phyloP scores from a whole-genome alignment of 2,329 filamentous ascomycete species.

The Clarireedia sp. region DNA sequence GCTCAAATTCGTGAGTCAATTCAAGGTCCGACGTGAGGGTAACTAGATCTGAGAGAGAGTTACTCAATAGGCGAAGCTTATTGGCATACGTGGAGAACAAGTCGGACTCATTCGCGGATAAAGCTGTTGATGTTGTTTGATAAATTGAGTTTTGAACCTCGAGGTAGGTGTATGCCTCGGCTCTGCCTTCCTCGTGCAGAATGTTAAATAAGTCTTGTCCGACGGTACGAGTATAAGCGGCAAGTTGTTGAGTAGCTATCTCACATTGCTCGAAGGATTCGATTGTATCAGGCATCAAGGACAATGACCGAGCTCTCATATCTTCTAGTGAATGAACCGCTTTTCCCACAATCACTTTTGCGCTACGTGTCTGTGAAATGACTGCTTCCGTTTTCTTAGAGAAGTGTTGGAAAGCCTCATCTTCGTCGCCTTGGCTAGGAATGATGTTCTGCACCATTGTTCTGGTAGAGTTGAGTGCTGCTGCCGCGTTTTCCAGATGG shows the following conservation, averaged over 20 bases:
- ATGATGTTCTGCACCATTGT: slow-evolving; percentile 60
- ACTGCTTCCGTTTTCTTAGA: slow-evolving; percentile 62
- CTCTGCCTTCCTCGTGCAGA: slow-evolving; percentile 63
- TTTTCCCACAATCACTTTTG: slow-evolving; percentile 78
- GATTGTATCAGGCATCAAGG: slow-evolving; percentile 58
- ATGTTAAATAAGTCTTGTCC: slow-evolving; percentile 57
- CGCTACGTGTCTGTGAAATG: slow-evolving; percentile 67
- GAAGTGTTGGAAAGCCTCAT: slow-evolving; percentile 60
- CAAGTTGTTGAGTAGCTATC: slow-evolving; percentile 54
- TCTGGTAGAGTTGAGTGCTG: slow-evolving; percentile 55
- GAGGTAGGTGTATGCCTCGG: slow-evolving; percentile 55
- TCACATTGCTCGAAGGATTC: slow-evolving; percentile 66
- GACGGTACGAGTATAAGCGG: slow-evolving; percentile 56
- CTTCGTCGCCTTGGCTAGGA: slow-evolving; percentile 49
- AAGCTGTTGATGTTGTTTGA: slow-evolving; percentile 43
- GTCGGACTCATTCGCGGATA: slow-evolving; percentile 54
- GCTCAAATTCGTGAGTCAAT: slow-evolving; percentile 72
- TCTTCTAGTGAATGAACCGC: slow-evolving; percentile 70
- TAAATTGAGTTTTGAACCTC: slow-evolving; percentile 61
- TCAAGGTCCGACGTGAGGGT: slow-evolving; percentile 62
- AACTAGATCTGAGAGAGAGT: slow-evolving; percentile 61
- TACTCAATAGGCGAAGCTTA: slow-evolving; percentile 57
- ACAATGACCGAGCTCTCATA: slow-evolving; percentile 65
- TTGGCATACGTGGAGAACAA: slow-evolving; percentile 60
- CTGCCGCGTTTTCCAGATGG: slow-evolving; percentile 70